Evolutionary conservation across 768 basidiomycete genomes (phyloP).

Genomic region (Postia placenta): DNA sequence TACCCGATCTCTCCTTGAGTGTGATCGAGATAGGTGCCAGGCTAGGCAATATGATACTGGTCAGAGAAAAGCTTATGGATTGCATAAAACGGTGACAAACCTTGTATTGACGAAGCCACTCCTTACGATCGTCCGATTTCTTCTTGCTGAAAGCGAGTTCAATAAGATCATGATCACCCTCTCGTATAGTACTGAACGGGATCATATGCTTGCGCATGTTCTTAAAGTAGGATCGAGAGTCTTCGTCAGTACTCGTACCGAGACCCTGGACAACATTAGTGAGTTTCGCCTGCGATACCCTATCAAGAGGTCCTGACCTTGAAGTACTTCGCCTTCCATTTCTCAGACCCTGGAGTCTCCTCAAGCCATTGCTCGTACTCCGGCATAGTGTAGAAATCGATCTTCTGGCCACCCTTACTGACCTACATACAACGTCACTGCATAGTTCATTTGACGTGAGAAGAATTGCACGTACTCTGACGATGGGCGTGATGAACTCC

Average conservation of each 20-base stretch:
- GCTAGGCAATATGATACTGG: slow-evolving; percentile 41
- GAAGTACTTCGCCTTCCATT: slow-evolving; percentile 94
- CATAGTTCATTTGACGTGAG: background rate
- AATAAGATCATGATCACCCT: slow-evolving; percentile 83
- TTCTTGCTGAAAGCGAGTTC: slow-evolving; percentile 99
- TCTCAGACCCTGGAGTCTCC: slow-evolving; percentile 64
- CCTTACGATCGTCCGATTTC: slow-evolving; percentile 96
- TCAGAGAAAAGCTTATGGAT: background rate
- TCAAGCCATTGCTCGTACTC: slow-evolving; percentile 94
- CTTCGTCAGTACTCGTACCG: slow-evolving; percentile 85
- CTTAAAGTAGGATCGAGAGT: slow-evolving; percentile 90
- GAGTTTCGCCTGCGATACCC: background rate
- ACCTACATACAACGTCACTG: slow-evolving; percentile 46
- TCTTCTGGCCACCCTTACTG: slow-evolving; percentile 69
- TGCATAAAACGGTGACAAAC: slow-evolving; percentile 21
- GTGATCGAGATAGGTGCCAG: slow-evolving; percentile 93
- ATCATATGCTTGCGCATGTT: slow-evolving; percentile 93
- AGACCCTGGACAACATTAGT: slow-evolving; percentile 61
- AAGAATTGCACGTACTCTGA: slow-evolving; percentile 49
- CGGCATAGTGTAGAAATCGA: slow-evolving; percentile 94
- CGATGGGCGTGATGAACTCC: slow-evolving; percentile 98
- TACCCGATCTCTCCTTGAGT: slow-evolving; percentile 79
- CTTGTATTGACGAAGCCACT: slow-evolving; percentile 93
- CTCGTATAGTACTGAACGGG: slow-evolving; percentile 75
- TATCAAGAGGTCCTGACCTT: slow-evolving; percentile 55